Base-by-base conservation (phyloP, 805 yeast species). In the Hanseniaspora jakobsenii region DNA sequence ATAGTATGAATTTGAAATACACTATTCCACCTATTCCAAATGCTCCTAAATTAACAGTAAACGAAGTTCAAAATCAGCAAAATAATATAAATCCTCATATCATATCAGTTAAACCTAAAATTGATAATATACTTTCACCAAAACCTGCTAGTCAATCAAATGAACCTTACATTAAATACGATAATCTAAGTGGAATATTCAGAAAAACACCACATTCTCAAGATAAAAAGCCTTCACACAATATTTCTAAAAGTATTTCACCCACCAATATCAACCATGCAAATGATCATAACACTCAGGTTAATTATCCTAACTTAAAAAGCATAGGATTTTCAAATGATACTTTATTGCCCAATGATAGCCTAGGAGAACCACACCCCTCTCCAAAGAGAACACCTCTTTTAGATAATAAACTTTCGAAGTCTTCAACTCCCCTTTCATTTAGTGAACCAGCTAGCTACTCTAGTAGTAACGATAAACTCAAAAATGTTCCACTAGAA, bases 11-110 rank as follows among this genome's bases (percentile, higher is more conserved):
- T 18, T 17, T 42, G 3, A 42, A 42, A 24, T 42, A 42, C 29
- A 39, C 29, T 29, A 42, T 42, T 18, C 46, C 46, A 4, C 46
- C 46, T 1, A 42, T 42, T 17, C 46, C 46, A 28, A 29, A 36
- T 3, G 46, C 46, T 3, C 46, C 46, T 14, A 42, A 35, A 18
- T 24, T 42, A 4, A 28, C 37, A 8, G 16, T 14, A 4, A 19
- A 22, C 7, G 26, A 29, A 14, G 29, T 23, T 17, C 32, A 42
- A 22, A 34, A 14, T 1, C 30, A 34, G 17, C 37, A 34, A n/a
- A 22, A 22, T 4, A 34, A 34, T 34, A 34, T 34, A 3, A 34
- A 22, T 23, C 22, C 37, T 4, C 37, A 34, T 34, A 34, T 34
- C 4, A 22, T 19, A 3, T 21, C 28, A 4, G 3, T 34, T 9